Evolutionary conservation across 2,329 filamentous ascomycete species (phyloP), one percentile per base, ranked within the genome.

Genomic region (Epichloe hybrida): DNA sequence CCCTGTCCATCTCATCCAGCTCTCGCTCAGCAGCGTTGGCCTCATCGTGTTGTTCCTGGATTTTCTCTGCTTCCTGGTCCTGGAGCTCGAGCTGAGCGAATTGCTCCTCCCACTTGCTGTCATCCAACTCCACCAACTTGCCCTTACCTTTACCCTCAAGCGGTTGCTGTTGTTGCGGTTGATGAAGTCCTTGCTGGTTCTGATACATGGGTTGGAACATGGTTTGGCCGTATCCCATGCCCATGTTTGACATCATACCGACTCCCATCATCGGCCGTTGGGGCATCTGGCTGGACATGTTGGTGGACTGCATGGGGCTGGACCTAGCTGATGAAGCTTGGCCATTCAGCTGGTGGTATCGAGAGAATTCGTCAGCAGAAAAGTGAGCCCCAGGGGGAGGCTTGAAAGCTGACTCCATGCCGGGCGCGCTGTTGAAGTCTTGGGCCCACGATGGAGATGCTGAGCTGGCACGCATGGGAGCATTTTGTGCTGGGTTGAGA

Each of bases 91-190:
- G 83, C 67, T 93, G 81, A 52, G 88, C 86, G 66, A 98, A 98
- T 66, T 97, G 89, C 60, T 89, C 88, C 69, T 97, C 91, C 93
- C 93, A 97, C 63, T 95, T 85, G 62, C 84, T 74, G 59, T 98
- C 91, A 64, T 96, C 88, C 23, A 97, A 78, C 70, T 97, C 93
- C 12, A 97, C 84, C 70, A 97, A 80, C 68, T 94, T 95, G 39
- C 86, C 90, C 66, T 97, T 97, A 53, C 86, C 87, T 66, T 89
- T 86, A 47, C 69, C 73, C 56, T 79, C 74, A 48, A 69, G 67
- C 52, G 72, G 69, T 58, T 71, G 72, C 58, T 70, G 68, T 50
- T 72, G 69, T 12, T 45, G 46, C 31, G 31, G 31, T 58, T 72
- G 72, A 59, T 70, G 63, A 59, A 73, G 72, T 56, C 71, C 71